These are phyloP conservation scores for Tylopilus plumbeoviolaceoides DNA, from an alignment of 768 basidiomycete genomes.

Conservation along the genomic window DNA sequence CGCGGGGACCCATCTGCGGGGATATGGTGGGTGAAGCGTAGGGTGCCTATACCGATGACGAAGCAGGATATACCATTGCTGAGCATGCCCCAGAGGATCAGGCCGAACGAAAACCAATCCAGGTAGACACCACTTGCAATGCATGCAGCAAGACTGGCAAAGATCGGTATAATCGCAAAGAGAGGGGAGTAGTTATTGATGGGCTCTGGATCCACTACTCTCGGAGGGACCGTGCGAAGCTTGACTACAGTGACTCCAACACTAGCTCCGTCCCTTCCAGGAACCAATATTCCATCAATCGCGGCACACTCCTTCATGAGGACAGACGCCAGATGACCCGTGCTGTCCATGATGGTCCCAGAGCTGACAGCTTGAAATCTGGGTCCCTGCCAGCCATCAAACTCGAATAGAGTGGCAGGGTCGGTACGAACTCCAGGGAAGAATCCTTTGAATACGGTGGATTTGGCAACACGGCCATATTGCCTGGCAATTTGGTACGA, in stretches of 20 bases:
- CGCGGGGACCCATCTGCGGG: neutral
- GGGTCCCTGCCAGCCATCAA: neutral
- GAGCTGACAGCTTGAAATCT: neutral
- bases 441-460: neutral
- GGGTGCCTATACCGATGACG: neutral
- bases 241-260: neutral
- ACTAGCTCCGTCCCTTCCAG: neutral
- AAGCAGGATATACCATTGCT: neutral
- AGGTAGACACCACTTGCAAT: neutral
- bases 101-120: neutral
- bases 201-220: neutral
- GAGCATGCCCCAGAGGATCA: neutral
- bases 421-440: neutral
- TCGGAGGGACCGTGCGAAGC: neutral
- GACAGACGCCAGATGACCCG: neutral
- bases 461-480: neutral
- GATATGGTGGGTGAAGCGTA: neutral
- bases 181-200: neutral
- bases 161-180: neutral
- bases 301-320: neutral
- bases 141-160: neutral
- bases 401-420: neutral
- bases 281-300: neutral
- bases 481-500: neutral
- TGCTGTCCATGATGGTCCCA: neutral